Evolutionary conservation across 140 eudicot species (phyloP).

Genomic region (Ambrosia hybrid): DNA sequence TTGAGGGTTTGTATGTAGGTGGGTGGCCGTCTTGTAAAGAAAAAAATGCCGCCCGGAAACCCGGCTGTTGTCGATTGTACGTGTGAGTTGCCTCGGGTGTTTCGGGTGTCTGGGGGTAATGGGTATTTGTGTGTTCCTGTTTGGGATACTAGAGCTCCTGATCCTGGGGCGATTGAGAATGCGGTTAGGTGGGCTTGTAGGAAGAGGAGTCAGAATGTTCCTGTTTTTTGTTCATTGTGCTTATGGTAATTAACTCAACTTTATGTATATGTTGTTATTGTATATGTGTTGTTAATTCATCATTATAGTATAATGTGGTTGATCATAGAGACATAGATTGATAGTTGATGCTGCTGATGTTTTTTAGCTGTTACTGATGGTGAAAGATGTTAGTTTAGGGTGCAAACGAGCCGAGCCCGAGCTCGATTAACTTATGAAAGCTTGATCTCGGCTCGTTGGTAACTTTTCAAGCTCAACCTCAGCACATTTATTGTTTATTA

Average conservation of each 20-base stretch:
- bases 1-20: slow-evolving; percentile 76
- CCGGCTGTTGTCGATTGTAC: slow-evolving; percentile 87
- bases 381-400: too few relatives aligned
- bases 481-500: too few relatives aligned
- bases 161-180: slow-evolving; percentile 70
- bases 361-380: too few relatives aligned
- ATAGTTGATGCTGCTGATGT: too few relatives aligned
- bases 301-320: too few relatives aligned
- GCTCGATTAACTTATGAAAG: too few relatives aligned
- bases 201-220: slow-evolving; percentile 61
- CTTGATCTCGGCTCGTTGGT: too few relatives aligned
- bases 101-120: slow-evolving; percentile 22
- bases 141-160: slow-evolving; percentile 86
- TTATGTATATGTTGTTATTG: too few relatives aligned
- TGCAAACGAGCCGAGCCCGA: too few relatives aligned
- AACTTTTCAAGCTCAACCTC: too few relatives aligned
- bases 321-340: too few relatives aligned
- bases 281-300: too few relatives aligned
- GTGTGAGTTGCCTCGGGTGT: slow-evolving; percentile 78
- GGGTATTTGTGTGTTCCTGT: slow-evolving; percentile 84
- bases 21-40: slow-evolving; percentile 82
- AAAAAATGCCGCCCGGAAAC: slow-evolving; percentile 77
- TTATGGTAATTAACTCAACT: slow-evolving; percentile 55
- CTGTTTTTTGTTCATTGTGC: slow-evolving; percentile 85
- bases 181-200: slow-evolving; percentile 84